Base-by-base conservation (phyloP, 2,329 filamentous ascomycete species). In the Colletotrichum cordylinicola region DNA sequence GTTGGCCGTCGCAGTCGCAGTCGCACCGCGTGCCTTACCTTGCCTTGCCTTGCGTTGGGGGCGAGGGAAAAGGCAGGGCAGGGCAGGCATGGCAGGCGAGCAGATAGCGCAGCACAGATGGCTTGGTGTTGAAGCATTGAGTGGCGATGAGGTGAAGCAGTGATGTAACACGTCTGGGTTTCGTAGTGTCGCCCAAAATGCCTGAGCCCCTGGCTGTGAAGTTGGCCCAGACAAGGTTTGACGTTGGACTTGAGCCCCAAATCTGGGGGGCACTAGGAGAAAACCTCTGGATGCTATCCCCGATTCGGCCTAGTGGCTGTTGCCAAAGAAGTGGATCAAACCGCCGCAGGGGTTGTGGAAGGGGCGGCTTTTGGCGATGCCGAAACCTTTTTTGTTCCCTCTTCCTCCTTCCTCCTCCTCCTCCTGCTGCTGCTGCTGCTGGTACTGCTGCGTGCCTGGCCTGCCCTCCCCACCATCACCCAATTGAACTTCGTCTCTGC, bases 111-210 rank as follows among this genome's bases (percentile, higher is more conserved):
- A 66, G 37, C 66, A 60, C 16, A 37, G 35, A 68, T 64, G 31
- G 56, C 74, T 64, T 70, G 75, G 66, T 67, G 39, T 72, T 77
- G 76, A 79, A 65, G 81, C 79, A 80, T 79, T 73, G 75, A 77
- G 79, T 76, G 78, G 79, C 76, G 77, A 80, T 75, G 82, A 78
- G 78, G 80, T 88, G 87, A 88, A 83, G 87, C 87, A 88, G 79
- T 84, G 80, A 83, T 88, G 87, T 83, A 85, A 88, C 87, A 86
- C 72, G 81, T 81, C 80, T 78, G 78, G 81, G 87, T 88, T 88
- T 88, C 87, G 86, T 58, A 31, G 58, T 69, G 64, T 67, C 21
- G 70, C 43, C 70, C 67, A 74, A 69, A 72, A 39, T 71, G 71
- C 72, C 66, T 66, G 67, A 75, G 72, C 74, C 74, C 74, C 74